Percentiles rank a stretch among this genome's conserved stretches.
phyloP scores from a whole-genome alignment of 176 grass and related monocot species.

The Dendrocalamus sinicus region DNA sequence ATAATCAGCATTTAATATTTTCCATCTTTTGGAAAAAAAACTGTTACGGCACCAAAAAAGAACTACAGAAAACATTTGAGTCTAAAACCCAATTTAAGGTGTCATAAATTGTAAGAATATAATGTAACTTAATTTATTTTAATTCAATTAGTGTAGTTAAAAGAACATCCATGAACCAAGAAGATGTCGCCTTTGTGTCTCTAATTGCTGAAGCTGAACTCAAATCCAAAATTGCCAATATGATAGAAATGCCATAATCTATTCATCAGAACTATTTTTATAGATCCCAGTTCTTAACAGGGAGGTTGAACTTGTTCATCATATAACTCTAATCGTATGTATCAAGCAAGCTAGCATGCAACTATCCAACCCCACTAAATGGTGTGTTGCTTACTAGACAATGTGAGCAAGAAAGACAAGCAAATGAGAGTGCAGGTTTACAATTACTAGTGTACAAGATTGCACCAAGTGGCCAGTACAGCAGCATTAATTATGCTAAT shows the following conservation, averaged over 20 bases:
- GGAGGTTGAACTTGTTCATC: background rate
- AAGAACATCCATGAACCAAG: constrained; percentile 3
- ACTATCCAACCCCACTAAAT: constrained; percentile 24
- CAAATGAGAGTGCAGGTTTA: background rate
- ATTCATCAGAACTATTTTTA: background rate
- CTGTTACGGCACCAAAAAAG: background rate
- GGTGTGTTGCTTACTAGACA: constrained; percentile 7
- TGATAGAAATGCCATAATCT: background rate
- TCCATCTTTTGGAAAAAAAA: background rate
- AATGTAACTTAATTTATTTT: constrained; percentile 14
- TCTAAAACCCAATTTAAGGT: constrained; percentile 16
- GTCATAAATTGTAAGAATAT: constrained; percentile 11
- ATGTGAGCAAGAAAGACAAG: background rate
- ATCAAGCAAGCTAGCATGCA: background rate
- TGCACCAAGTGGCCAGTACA: constrained; percentile 20
- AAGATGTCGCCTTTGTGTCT: background rate
- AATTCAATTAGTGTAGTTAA: constrained; percentile 29
- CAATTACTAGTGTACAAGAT: background rate
- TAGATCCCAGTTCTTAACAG: background rate
- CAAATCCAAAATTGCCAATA: constrained; percentile 1
- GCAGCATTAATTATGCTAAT: background rate
- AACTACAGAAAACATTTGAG: background rate
- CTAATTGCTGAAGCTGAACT: background rate
- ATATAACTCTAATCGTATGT: background rate
- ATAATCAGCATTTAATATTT: constrained; percentile 35